Percentiles rank a stretch among this genome's conserved stretches.
Evolutionary conservation across 768 basidiomycete genomes (phyloP).

Genomic region (Lentinula raphanica): DNA sequence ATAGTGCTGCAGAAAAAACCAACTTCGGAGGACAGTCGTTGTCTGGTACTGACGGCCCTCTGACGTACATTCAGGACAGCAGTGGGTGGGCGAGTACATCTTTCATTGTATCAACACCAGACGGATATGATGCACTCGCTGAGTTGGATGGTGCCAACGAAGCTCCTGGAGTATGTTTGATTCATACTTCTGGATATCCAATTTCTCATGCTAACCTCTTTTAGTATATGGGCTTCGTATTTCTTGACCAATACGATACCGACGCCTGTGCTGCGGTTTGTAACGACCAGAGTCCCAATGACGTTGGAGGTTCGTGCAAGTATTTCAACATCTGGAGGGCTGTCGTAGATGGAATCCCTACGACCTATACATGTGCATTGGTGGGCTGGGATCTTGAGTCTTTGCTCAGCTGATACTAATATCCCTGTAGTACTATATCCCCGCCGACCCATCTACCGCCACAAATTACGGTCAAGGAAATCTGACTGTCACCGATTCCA

Average conservation of each 20-base stretch:
- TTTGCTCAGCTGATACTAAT: background rate
- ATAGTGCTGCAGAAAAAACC: slow-evolving; percentile 38
- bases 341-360: slow-evolving; percentile 38
- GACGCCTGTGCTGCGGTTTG: slow-evolving; percentile 39
- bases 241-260: slow-evolving; percentile 45
- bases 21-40: slow-evolving; percentile 41
- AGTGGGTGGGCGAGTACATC: slow-evolving; percentile 34
- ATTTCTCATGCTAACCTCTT: background rate
- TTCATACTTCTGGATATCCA: background rate
- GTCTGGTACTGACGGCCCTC: slow-evolving; percentile 24
- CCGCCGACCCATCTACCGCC: slow-evolving; percentile 38
- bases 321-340: slow-evolving; percentile 54
- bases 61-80: slow-evolving; percentile 40
- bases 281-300: slow-evolving; percentile 36
- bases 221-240: slow-evolving; percentile 48
- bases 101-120: slow-evolving; percentile 31
- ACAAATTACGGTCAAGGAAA: slow-evolving; percentile 42
- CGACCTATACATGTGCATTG: slow-evolving; percentile 45
- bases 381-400: background rate
- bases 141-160: slow-evolving; percentile 42
- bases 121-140: slow-evolving; percentile 41
- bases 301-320: slow-evolving; percentile 38
- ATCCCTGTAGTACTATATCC: slow-evolving; percentile 32
- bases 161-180: slow-evolving; percentile 36
- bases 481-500: slow-evolving; percentile 40